Base-by-base conservation (phyloP, 129 eudicot species). In the Erigeron canadensis region DNA sequence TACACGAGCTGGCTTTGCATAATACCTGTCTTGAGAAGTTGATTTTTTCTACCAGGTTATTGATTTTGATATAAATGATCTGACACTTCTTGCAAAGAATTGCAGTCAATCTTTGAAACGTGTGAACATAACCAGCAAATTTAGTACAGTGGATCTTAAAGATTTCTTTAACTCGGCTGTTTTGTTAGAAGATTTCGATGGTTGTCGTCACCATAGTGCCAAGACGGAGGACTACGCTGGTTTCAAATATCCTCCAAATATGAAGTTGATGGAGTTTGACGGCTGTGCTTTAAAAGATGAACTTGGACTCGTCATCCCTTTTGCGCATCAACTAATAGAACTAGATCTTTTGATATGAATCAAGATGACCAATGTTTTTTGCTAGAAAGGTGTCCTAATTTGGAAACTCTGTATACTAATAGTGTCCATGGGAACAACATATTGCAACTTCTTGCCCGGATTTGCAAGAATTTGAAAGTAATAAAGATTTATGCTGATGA, bases 401-500 rank as follows among this genome's bases (percentile, higher is more conserved):
- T 88, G 77, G 88, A 88, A 76, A 42, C 69, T 75, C 86, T 88
- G 13, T 84, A 82, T 84, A 77, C 88, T 4, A 88, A 86, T 57
- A 75, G 81, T 43, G 90, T 78, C 22, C 62, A 83, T 12, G 91
- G 88, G 10, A 88, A 88, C 42, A 64, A 73, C 58, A 91, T 91
- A 53, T 71, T 88, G 80, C 91, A 73, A 34, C 73, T 83, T 40
- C 81, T 88, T 17, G 78, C 78, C 12, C 72, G 42, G 53, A 67
- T 10, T 65, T 88, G 95, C 74, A 83, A 79, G 78, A 81, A 50
- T 46, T 48, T 88, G 74, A 81, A 63, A 78, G 53, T 85, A 50
- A 86, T 88, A n/a, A 76, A 87, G 67, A 83, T 88, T 42, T 88
- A 88, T 74, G 51, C n/a, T n/a, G n/a, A 78, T 4, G 88, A 82